Base-by-base conservation (phyloP, 805 yeast genomes). In the Starmerella powellii region DNA sequence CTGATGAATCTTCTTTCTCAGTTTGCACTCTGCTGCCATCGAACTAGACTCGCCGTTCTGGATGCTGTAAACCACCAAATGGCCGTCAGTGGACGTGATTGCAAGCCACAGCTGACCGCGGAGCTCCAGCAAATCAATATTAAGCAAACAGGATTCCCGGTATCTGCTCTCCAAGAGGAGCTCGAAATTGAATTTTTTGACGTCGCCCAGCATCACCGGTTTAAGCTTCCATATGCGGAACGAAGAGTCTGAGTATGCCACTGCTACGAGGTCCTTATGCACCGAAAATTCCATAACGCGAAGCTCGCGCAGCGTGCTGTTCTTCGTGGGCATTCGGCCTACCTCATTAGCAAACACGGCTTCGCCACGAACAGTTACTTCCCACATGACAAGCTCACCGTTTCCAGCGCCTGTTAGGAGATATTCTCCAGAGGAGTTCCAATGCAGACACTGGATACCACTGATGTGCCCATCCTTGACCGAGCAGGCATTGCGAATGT, bases 351-450 rank as follows among this genome's bases (percentile, higher is more conserved):
- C 68, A 23, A 70, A 66, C 1, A 80, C 75, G 12, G 56, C 56
- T 1, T 53, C 47, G 6, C 51, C 52, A 13, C 53, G 59, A 3
- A 62, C 60, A 28, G 65, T 59, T 1, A 85, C 49, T 44, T 71
- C 71, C 98, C 98, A 91, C 6, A 84, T 62, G 48, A 72, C 72
- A 34, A 91, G 71, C 61, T 91, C 98, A 58, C 91, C 98, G 55
- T 91, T 73, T 0, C 95, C 66, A 0, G 72, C 64, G 49, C 69
- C 71, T 30, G 86, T 64, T 41, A 83, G 73, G 44, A 65, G 46
- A 32, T 41, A 56, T 17, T 40, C 29, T 2, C 67, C 67, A 31
- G 57, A 55, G 0, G 54, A 42, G 6, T 63, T 50, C 70, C 70
- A 65, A n/a, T 73, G 74, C 13, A 82, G 69, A 18, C 74, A 71